Base-by-base conservation (phyloP, 352 stramenopile genomes). In the Phytophthora fragariae region DNA sequence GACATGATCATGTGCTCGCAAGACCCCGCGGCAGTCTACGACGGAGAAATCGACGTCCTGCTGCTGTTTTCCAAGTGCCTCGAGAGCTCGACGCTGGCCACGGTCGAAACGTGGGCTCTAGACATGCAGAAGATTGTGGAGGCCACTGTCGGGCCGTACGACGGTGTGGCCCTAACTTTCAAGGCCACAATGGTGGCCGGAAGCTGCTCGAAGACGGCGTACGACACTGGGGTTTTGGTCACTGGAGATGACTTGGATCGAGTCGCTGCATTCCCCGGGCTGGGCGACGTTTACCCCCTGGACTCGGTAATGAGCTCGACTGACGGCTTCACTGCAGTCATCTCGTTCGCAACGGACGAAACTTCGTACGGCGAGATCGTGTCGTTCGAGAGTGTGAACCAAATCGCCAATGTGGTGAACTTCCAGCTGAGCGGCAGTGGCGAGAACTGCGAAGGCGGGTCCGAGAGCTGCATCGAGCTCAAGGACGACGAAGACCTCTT, bases 61-160 rank as follows among this genome's bases (percentile, higher is more conserved):
- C 68, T 91, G 11, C 68, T 75, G 17, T 81, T 93, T 62, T 90
- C 84, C 49, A 86, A 89, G 56, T 91, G 84, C 37, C 31, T 91
- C n/a, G 76, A 75, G 57, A 54, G 72, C 11, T 67, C 71, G 19
- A 41, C 68, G 12, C 59, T 93, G 4, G 46, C 56, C 15, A 68
- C 65, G 5, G 74, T 91, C 24, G 74, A 87, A 15, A 68, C 57
- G 0, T 91, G 85, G 85, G 68, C 88, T 6, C 58, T 24, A 11
- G 66, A 73, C 29, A 73, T 78, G 53, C 62, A 65, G 57, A 72
- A 47, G 1, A 70, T 70, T 14, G 72, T 78, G 27, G 39, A 12
- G 11, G 47, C 67, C n/a, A 70, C 56, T 1, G 65, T 74, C n/a
- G 41, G 47, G 39, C 12, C 46, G 29, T 17, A 59, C 24, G 35